Base-by-base conservation (phyloP, 768 basidiomycete species). In the Punctularia strigosozonata region DNA sequence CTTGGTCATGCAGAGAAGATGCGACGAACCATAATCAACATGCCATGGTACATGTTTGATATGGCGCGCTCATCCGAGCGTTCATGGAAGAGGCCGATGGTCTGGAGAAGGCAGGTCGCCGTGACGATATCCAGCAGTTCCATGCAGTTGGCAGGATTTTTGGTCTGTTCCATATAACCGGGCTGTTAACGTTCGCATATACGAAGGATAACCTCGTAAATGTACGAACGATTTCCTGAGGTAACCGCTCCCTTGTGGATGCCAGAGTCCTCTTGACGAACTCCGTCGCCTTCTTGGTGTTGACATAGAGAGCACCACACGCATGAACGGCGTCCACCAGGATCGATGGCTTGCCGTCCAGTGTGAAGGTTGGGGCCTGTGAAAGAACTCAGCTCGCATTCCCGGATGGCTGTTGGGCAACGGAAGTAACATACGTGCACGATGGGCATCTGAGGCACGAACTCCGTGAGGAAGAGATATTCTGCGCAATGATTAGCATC, bases 221-320 rank as follows among this genome's bases (percentile, higher is more conserved):
- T 8, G 36, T 1, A 47, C 69, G 55, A 51, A 75, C 75, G 48
- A 67, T 65, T 59, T 69, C 69, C 41, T 62, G 57, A 46, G 65
- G 56, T 47, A 71, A 58, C 43, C 59, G 57, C 50, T 68, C 69
- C 38, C 62, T 62, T 39, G 58, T 63, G 35, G 48, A 60, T n/a
- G 50, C 53, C 49, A 67, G 50, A 18, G 59, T 64, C 39, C 60
- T 64, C 26, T 53, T 60, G 48, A 69, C 68, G 55, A 69, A 75
- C 20, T 53, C 52, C 46, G 54, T 45, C 4, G 70, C 68, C n/a
- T 46, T 55, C 22, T 52, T 54, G 13, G 60, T 69, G 50, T 62
- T 69, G 39, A 64, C 67, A 50, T 65, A 71, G 32, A 69, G 61
- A 30, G 67, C 77, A 47, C 69, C 77, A 50, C 65, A 74, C 24